Conservation (phyloP, 768 basidiomycete species). For the Hygrophoropsis aurantiaca region DNA sequence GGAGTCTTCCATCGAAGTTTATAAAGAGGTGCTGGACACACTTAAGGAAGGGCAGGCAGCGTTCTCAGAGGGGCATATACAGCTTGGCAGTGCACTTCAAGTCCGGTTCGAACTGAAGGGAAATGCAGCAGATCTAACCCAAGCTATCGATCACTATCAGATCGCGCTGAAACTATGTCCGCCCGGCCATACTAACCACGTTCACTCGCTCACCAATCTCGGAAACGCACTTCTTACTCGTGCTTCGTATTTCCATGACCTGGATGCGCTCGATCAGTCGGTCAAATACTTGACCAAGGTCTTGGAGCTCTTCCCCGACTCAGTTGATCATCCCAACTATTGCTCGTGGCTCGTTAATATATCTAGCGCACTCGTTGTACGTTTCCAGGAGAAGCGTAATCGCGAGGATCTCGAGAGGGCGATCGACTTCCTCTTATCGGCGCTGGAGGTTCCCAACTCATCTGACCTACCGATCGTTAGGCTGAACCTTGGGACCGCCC, state of each 20-base stretch:
- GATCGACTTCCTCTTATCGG: conserved; percentile 10
- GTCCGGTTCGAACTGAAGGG: conserved; percentile 10
- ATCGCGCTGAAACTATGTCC: conserved; percentile 10
- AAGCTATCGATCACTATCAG: conserved; percentile 17
- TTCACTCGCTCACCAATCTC: conserved; percentile 10
- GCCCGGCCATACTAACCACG: conserved; percentile 9
- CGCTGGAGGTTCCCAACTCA: conserved; percentile 7
- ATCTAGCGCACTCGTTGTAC: conserved; percentile 9
- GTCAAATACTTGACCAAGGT: conserved; percentile 19
- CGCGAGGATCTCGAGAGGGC: conserved; percentile 15
- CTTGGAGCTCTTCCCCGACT: conserved; percentile 10
- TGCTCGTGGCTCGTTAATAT: conserved; percentile 10
- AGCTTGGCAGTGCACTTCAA: conserved; percentile 17
- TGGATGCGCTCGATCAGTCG: conserved; percentile 19
- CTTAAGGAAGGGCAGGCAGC: conserved; percentile 10
- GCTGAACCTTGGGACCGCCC: conserved; percentile 7
- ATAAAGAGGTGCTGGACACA: conserved; percentile 7
- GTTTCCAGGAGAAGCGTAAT: conserved; percentile 12
- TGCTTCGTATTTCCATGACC: conserved; percentile 7
- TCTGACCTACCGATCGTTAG: conserved; percentile 5
- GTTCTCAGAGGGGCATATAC: conserved; percentile 5
- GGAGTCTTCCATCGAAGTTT: conserved; percentile 5
- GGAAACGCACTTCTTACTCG: conserved; percentile 14
- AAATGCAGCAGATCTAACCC: conserved; percentile 18
- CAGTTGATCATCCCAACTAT: conserved; percentile 4